phyloP scores from a whole-genome alignment of 202 grass and related monocot species.

The Musa balbisiana region DNA sequence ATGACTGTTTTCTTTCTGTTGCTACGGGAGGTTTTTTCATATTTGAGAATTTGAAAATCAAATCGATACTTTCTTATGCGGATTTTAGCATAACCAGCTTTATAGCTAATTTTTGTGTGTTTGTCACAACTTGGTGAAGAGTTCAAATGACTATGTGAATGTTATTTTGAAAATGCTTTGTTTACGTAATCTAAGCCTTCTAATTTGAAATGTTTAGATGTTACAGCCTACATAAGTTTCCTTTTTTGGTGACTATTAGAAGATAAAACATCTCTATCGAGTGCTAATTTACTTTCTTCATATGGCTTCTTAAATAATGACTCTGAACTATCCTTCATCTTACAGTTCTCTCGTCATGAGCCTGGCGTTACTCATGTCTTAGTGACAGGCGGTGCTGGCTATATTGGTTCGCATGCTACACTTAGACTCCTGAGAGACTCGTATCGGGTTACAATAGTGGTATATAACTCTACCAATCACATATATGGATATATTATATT shows the following conservation, averaged over 20 bases:
- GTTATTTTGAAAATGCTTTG: too few species aligned
- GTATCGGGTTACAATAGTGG: slow-evolving; percentile 97
- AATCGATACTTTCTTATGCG: neutral
- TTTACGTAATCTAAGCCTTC: too few species aligned
- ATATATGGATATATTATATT: neutral
- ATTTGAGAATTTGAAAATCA: neutral
- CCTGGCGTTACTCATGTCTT: slow-evolving; percentile 86
- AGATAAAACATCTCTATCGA: slow-evolving; percentile 7
- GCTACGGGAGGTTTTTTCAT: neutral
- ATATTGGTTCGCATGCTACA: slow-evolving; percentile 91
- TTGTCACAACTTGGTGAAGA: neutral
- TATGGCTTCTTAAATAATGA: neutral
- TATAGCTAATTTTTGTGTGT: neutral
- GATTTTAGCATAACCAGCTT: neutral
- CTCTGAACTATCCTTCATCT: slow-evolving; percentile 7
- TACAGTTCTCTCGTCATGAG: slow-evolving; percentile 90
- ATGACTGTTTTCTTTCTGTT: too few species aligned
- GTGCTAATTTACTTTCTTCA: slow-evolving; percentile 24
- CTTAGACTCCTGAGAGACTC: slow-evolving; percentile 83
- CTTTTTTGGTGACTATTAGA: neutral
- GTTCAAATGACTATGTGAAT: neutral
- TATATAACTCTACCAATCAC: slow-evolving; percentile 34
- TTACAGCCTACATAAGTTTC: too few species aligned
- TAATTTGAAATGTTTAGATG: too few species aligned
- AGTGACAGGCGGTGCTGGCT: slow-evolving; percentile 94